A percentile compares a stretch with the other conserved stretches of the same genome.
Evolutionary conservation across 2,329 filamentous ascomycete species (phyloP).

Genomic region (Cladosporium sp.): DNA sequence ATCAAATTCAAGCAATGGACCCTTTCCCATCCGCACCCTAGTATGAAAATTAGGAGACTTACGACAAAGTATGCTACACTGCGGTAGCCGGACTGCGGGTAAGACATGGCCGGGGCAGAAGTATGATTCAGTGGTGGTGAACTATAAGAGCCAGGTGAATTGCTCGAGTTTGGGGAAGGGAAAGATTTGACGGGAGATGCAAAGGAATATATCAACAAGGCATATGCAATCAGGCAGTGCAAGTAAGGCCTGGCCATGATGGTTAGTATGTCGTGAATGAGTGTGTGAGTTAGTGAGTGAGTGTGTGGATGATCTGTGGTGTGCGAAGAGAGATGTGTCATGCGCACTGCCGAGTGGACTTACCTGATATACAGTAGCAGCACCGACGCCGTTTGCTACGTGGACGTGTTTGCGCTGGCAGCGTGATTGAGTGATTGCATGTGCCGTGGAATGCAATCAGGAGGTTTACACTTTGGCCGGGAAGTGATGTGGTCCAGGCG

Average conservation of each 20-base stretch:
- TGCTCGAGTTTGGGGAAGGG: not conserved
- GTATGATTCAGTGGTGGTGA: not conserved
- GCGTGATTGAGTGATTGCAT: not conserved
- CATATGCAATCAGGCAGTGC: conserved; percentile 16
- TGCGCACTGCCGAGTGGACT: conserved; percentile 4
- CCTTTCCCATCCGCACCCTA: not conserved
- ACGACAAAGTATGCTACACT: conserved; percentile 17
- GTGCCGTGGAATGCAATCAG: not conserved
- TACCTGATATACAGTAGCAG: not conserved
- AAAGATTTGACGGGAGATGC: not conserved
- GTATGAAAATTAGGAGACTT: not conserved
- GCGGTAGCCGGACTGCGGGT: conserved; percentile 5
- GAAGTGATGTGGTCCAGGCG: conserved; percentile 10
- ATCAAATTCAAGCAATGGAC: not conserved
- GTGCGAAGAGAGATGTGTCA: not conserved
- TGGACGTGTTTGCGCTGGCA: not conserved
- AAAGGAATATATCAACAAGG: conserved; percentile 11
- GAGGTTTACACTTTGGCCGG: conserved; percentile 4
- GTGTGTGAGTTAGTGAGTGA: no score
- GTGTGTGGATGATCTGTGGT: not conserved
- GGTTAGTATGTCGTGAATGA: not conserved
- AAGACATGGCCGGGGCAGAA: conserved; percentile 1
- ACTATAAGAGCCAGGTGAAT: not conserved
- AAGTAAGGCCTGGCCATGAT: conserved; percentile 15
- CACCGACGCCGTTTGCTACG: conserved; percentile 1